Base-by-base conservation (phyloP, 306 rosid genomes). In the Prunus kanzakura region DNA sequence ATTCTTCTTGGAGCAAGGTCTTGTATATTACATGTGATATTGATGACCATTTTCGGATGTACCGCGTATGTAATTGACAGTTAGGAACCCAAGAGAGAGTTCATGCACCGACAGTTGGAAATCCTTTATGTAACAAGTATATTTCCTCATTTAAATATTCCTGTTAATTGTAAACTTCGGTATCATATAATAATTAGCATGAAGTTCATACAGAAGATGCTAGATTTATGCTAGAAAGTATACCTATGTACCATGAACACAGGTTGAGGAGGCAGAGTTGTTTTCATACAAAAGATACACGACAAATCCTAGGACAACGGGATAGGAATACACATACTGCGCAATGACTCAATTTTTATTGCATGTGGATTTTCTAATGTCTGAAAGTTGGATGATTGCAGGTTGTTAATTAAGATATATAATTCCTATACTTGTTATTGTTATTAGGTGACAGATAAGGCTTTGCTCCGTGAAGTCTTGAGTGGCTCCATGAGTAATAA, bases 371-470 rank as follows among this genome's bases (percentile, higher is more conserved):
- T 11, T 23, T 23, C 61, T 20, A 38, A 56, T 60, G 16, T 60
- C 35, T 25, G 25, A 25, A 60, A 23, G 64, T 60, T 11, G 38
- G 64, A 25, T 22, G 15, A 23, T 25, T 60, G 32, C 64, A 25
- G 16, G 38, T 13, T 25, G 64, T 60, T 7, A 18, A 52, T 18
- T 18, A 6, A 15, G 7, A 18, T 52, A 6, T 45, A 22, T 43
- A 71, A 61, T 14, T 68, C n/a, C 49, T 27, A 63, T 47, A 19
- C 69, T 35, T 45, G 46, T 15, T 58, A n/a, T 64, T 77, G 57
- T 57, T 78, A 43, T 19, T 85, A 95, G 98, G 97, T 95, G 72
- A 95, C 98, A 79, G 97, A 95, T 86, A 88, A 85, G 86, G 88
- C 92, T 81, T 88, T 95, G 86, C 91, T 89, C 18, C 89, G 79